These are phyloP conservation scores for Magnaporthales sp. DNA, from an alignment of 2,329 filamentous ascomycete genomes.

Conservation along the genomic window DNA sequence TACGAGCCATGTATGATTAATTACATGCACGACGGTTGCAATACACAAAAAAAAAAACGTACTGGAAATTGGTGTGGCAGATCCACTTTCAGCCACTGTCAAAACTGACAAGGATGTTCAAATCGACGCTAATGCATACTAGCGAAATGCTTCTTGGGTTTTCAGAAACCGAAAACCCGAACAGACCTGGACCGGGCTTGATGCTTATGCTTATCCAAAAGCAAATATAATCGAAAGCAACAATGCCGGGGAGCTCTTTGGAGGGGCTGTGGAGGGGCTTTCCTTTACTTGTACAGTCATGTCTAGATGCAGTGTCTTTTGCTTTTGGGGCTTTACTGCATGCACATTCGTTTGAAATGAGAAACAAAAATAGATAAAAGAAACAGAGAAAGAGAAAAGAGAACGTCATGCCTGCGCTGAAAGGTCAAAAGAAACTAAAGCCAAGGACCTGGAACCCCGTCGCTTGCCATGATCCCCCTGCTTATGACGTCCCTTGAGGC, in stretches of 20 bases:
- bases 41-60: background rate
- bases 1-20: background rate
- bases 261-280: background rate
- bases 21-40: background rate
- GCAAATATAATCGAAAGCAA: background rate
- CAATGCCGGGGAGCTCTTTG: background rate
- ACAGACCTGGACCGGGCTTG: background rate
- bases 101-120: background rate
- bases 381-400: background rate
- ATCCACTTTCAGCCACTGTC: slow-evolving; percentile 1
- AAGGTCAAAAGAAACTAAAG: background rate
- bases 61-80: background rate
- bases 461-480: background rate
- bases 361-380: background rate
- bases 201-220: background rate
- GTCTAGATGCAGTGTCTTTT: background rate
- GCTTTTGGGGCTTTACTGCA: background rate
- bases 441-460: background rate
- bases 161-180: background rate
- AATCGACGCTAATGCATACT: background rate
- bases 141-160: background rate
- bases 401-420: background rate
- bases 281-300: background rate
- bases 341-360: background rate
- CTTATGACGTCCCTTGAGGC: background rate